These are phyloP conservation scores for Penicillium sumatraense DNA, from an alignment of 2,329 filamentous ascomycete genomes.

Conservation along the genomic window DNA sequence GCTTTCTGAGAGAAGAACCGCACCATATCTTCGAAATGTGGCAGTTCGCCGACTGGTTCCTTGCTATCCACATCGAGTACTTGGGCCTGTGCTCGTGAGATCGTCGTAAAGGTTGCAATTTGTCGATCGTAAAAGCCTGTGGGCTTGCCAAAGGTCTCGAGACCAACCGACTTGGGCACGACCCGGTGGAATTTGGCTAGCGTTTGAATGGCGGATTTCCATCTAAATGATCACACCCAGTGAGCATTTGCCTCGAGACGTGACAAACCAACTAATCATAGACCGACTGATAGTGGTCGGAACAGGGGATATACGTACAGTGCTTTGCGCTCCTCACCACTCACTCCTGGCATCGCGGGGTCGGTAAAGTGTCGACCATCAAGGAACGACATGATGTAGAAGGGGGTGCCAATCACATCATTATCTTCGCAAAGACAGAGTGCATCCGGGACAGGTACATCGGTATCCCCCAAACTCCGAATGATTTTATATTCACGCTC, in stretches of 20 bases:
- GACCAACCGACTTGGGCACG: conserved; percentile 66
- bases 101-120: conserved; percentile 77
- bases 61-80: conserved; percentile 77
- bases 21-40: conserved; percentile 80
- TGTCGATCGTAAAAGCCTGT: conserved; percentile 84
- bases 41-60: conserved; percentile 77
- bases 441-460: conserved; percentile 83
- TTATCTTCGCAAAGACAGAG: conserved; percentile 86
- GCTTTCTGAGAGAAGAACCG: conserved; percentile 72
- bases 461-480: conserved; percentile 75
- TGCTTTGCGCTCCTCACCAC: conserved; percentile 68
- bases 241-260: neutral
- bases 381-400: conserved; percentile 97
- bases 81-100: conserved; percentile 77
- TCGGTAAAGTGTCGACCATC: conserved; percentile 94
- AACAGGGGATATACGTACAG: conserved; percentile 65
- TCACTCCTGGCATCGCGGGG: conserved; percentile 75
- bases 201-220: conserved; percentile 81
- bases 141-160: conserved; percentile 74
- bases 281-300: no score
- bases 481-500: conserved; percentile 95
- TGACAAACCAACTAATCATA: no score
- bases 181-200: conserved; percentile 85
- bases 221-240: conserved; percentile 52
- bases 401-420: conserved; percentile 80